phyloP scores from a whole-genome alignment of 176 grass and related monocot genomes.

The Calamus simplicifolius region DNA sequence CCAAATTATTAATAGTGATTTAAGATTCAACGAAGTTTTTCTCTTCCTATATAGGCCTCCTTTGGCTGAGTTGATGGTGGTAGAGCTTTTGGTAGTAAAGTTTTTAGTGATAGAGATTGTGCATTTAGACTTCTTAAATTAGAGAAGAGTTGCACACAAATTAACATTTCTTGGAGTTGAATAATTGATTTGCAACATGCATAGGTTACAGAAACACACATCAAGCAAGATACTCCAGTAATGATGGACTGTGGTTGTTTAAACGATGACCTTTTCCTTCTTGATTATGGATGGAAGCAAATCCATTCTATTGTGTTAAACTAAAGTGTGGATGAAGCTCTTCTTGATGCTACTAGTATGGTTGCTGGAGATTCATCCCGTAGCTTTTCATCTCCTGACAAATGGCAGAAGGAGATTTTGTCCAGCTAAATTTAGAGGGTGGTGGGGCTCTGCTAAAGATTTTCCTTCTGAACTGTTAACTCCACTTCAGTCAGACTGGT shows the following conservation, averaged over 20 bases:
- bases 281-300: constrained; percentile 90
- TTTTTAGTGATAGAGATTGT: no score
- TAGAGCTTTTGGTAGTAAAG: no score
- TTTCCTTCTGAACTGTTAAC: constrained; percentile 5
- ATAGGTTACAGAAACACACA: constrained; percentile 66
- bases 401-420: constrained; percentile 71
- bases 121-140: no score
- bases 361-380: constrained; percentile 67
- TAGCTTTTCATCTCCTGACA: constrained; percentile 65
- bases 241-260: constrained; percentile 83
- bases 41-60: no score
- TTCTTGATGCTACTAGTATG: constrained; percentile 87
- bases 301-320: constrained; percentile 68
- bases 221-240: constrained; percentile 46
- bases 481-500: background rate
- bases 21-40: no score
- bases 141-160: no score
- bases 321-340: constrained; percentile 74
- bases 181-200: background rate
- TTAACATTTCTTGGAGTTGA: no score
- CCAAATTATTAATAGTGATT: no score
- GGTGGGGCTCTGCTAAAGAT: constrained; percentile 65
- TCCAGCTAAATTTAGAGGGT: constrained; percentile 65
- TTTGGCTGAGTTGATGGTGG: no score
- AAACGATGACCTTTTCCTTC: constrained; percentile 78